Evolutionary conservation across 2,329 filamentous ascomycete genomes (phyloP), one percentile per base, ranked within the genome.

Genomic region (Aurifilum marmelostoma): DNA sequence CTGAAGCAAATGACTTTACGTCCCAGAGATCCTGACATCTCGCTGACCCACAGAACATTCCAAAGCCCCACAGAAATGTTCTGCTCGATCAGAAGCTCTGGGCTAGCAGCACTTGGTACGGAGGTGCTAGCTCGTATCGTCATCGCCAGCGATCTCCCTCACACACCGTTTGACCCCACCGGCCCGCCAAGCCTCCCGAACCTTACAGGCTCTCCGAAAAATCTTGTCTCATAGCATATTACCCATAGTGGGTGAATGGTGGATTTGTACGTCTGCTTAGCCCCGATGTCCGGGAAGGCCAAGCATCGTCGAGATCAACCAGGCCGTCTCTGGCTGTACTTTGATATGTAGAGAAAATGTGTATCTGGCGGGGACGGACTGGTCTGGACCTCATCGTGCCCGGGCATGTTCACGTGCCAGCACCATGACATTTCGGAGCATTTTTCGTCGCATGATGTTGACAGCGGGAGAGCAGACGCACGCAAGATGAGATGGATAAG

Each of bases 371-470:
- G 52, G 12, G 24, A 47, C 37, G 37, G 7, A 14, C 52, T 29
- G 24, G 24, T 21, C 24, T 4, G 50, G 12, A 7, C 27, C 24
- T 29, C 1, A 24, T 54, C 52, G 24, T 54, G 52, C 7, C 52
- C 7, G 24, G 52, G 12, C 50, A 54, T 39, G 39, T 67, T 67
- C 68, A 68, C 66, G 64, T 67, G 61, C 56, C 39, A 63, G 50
- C 29, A 24, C 29, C 43, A 34, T 4, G 34, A 43, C 41, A 24
- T 66, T 24, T 66, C 65, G 69, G 69, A 61, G 39, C 34, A 52
- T 65, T 71, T n/a, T 63, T 63, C 69, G 52, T 71, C 64, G 69
- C 67, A 69, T 69, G 64, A 65, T 69, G 67, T 41, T 67, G 54
- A 63, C 67, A 39, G 59, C 63, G 63, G 68, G 50, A 66, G 39